Conservation (phyloP, 2,329 filamentous ascomycete species). For the Sporothrix curviconia region DNA sequence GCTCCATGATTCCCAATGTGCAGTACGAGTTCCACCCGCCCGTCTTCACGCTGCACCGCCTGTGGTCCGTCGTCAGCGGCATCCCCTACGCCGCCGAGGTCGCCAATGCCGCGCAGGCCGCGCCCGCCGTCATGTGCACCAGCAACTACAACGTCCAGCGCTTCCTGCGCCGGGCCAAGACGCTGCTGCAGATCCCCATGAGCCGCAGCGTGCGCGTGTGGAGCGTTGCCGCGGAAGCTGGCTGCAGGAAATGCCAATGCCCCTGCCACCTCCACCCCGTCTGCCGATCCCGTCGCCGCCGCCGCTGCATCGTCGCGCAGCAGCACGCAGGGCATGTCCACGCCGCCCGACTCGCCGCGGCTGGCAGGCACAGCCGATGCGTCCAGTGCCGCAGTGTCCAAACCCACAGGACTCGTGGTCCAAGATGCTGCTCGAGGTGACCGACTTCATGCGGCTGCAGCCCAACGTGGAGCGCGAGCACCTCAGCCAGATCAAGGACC, state of each 20-base stretch:
- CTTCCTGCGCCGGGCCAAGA: constrained; percentile 73
- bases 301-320: no score
- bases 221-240: constrained; percentile 50
- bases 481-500: constrained; percentile 55
- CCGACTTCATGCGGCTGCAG: constrained; percentile 56
- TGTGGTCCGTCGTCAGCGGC: constrained; percentile 57
- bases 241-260: constrained; percentile 24
- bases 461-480: constrained; percentile 58
- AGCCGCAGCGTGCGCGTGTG: constrained; percentile 72
- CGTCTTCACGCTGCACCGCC: constrained; percentile 75
- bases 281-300: constrained; percentile 15
- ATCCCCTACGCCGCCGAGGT: constrained; percentile 51
- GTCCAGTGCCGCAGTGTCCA: neutral
- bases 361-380: constrained; percentile 10
- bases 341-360: constrained; percentile 24
- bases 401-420: constrained; percentile 30
- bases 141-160: constrained; percentile 61
- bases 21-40: constrained; percentile 80
- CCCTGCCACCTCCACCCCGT: neutral
- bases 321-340: no score
- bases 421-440: constrained; percentile 54
- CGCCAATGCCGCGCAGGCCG: constrained; percentile 54
- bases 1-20: constrained; percentile 56
- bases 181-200: constrained; percentile 57
- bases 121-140: constrained; percentile 64